These are phyloP conservation scores for Podila minutissima DNA, from an alignment of 192 early-diverging fungal genomes.

Conservation along the genomic window DNA sequence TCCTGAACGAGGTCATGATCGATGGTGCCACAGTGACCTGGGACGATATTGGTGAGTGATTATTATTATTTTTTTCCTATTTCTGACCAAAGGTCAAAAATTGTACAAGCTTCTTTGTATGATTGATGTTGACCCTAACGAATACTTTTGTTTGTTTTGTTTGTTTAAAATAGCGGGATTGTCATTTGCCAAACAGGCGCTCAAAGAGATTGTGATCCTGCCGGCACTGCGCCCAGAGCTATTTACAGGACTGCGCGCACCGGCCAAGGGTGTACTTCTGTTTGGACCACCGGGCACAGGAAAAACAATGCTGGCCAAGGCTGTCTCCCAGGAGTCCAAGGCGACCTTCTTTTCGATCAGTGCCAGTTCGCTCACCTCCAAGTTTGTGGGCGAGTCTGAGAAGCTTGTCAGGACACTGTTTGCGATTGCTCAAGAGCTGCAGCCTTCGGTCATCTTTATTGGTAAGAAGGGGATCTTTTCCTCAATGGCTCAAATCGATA, in stretches of 20 bases:
- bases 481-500: too few relatives aligned
- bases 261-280: constrained; percentile 89
- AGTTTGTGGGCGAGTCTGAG: constrained; percentile 90
- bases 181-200: constrained; percentile 75
- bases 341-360: constrained; percentile 91
- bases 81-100: too few relatives aligned
- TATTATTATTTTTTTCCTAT: too few relatives aligned
- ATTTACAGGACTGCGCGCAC: constrained; percentile 71
- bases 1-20: constrained; percentile 51
- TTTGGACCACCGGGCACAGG: constrained; percentile 95
- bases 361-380: constrained; percentile 87
- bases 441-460: constrained; percentile 88
- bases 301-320: constrained; percentile 73
- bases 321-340: constrained; percentile 62
- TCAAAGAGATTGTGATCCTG: constrained; percentile 81
- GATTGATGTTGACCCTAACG: too few relatives aligned
- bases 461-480: constrained; percentile 59
- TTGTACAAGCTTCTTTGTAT: too few relatives aligned
- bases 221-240: constrained; percentile 74
- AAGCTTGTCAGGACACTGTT: constrained; percentile 89
- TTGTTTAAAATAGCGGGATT: constrained; percentile 72
- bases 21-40: constrained; percentile 65
- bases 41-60: constrained; percentile 64
- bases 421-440: constrained; percentile 81
- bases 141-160: too few relatives aligned